A percentile compares a stretch with the other conserved stretches of the same genome.
phyloP scores from a whole-genome alignment of 495 filamentous ascomycete genomes.

The Aspergillus ellipticus region DNA sequence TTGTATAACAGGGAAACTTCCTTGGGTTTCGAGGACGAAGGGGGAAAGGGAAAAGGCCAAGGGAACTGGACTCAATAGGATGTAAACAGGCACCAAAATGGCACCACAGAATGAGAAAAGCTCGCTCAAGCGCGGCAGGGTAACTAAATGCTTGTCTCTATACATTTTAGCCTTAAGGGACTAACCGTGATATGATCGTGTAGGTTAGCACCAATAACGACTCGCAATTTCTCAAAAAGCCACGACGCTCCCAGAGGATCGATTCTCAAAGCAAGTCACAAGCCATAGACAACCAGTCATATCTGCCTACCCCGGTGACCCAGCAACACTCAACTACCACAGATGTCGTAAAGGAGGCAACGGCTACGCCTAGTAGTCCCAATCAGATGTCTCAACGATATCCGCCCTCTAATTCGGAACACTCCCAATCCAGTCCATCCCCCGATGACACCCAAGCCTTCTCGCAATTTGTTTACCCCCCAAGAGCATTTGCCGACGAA shows the following conservation, averaged over 20 bases:
- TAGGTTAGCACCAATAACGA: slow-evolving; percentile 40
- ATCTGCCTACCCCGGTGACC: slow-evolving; percentile 82
- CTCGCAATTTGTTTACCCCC: slow-evolving; percentile 77
- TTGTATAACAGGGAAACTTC: too few relatives aligned
- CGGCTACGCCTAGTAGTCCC: slow-evolving; percentile 65
- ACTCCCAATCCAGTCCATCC: slow-evolving; percentile 64
- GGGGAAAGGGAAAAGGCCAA: not conserved
- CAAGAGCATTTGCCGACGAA: slow-evolving; percentile 70
- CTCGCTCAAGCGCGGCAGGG: slow-evolving; percentile 51
- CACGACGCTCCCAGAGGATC: slow-evolving; percentile 49
- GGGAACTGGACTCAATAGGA: not conserved
- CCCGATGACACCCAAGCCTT: slow-evolving; percentile 61
- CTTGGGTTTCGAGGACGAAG: too few relatives aligned
- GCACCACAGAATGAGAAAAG: slow-evolving; percentile 48
- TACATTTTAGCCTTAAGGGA: not conserved
- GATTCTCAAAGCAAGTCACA: slow-evolving; percentile 51
- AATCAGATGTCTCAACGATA: slow-evolving; percentile 50
- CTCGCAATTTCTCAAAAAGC: slow-evolving; percentile 47
- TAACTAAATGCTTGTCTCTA: slow-evolving; percentile 18
- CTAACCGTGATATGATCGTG: not conserved
- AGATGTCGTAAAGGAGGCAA: slow-evolving; percentile 63
- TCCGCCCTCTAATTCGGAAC: slow-evolving; percentile 52
- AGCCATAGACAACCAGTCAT: slow-evolving; percentile 59
- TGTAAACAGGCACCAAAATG: slow-evolving; percentile 31
- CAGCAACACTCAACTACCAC: slow-evolving; percentile 60